Evolutionary conservation across 331 rosid genomes (phyloP).

Genomic region (Malus hybrid): DNA sequence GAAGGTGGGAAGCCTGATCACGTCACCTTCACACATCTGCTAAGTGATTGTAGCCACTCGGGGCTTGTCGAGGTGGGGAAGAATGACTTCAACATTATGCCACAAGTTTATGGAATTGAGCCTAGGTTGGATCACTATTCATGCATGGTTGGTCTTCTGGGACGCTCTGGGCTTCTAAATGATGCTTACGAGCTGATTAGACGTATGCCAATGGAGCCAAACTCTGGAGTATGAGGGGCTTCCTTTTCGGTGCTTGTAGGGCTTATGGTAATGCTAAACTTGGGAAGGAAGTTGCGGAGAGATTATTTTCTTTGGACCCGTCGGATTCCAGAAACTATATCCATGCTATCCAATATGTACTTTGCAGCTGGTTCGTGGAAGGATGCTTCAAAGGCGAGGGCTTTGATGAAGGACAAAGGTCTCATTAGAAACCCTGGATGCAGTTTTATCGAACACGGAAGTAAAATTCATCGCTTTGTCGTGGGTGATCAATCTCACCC

Average conservation of each 20-base stretch:
- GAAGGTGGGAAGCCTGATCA: conserved; percentile 39
- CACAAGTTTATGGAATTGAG: conserved; percentile 30
- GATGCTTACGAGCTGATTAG: conserved; percentile 43
- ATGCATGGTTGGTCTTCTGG: conserved; percentile 61
- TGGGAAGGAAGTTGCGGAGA: conserved; percentile 18
- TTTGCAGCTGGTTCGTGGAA: conserved; percentile 17
- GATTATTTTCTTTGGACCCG: conserved; percentile 13
- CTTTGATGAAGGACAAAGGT: conserved; percentile 16
- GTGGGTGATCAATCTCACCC: conserved; percentile 12
- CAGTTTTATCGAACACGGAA: conserved; percentile 3
- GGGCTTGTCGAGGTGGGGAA: conserved; percentile 41
- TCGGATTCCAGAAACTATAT: conserved; percentile 9
- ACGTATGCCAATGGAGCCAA: conserved; percentile 37
- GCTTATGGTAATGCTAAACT: conserved; percentile 39
- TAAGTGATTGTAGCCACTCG: conserved; percentile 45
- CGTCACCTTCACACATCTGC: conserved; percentile 36
- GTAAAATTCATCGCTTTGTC: background rate
- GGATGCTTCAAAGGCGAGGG: conserved; percentile 6
- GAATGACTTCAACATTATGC: conserved; percentile 34
- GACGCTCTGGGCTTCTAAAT: conserved; percentile 38
- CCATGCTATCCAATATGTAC: conserved; percentile 18
- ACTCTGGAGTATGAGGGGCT: conserved; percentile 46
- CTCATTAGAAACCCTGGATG: background rate
- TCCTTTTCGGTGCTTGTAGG: conserved; percentile 40
- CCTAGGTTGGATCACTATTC: conserved; percentile 53